A percentile compares a stretch with the other conserved stretches of the same genome.
These are phyloP conservation scores for Leishmania turanica DNA, from an alignment of 208 protist genomes.

Conservation along the genomic window DNA sequence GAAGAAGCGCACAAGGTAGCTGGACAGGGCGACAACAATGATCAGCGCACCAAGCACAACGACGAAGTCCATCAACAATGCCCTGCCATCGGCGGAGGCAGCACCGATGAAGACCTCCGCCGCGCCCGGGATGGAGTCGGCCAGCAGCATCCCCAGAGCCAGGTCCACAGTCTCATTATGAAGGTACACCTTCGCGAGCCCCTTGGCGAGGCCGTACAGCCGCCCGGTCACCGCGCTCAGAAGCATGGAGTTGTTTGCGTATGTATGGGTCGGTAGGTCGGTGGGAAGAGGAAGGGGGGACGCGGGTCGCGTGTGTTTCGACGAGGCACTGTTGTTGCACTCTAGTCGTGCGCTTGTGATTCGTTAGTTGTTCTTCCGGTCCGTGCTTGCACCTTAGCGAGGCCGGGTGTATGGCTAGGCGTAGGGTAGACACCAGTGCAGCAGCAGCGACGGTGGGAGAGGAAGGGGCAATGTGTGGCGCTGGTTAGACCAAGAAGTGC, in stretches of 20 bases:
- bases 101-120: conserved; percentile 36
- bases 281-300: background rate
- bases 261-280: conserved; percentile 14
- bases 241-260: conserved; percentile 8
- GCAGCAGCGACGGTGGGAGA: background rate
- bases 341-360: background rate
- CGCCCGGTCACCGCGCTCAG: conserved; percentile 16
- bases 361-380: background rate
- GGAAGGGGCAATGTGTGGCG: background rate
- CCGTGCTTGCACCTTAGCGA: background rate
- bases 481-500: background rate
- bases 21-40: conserved; percentile 30
- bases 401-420: background rate
- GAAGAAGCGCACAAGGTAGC: conserved; percentile 39
- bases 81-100: conserved; percentile 25
- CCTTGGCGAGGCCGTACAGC: conserved; percentile 20
- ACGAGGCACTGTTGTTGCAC: background rate
- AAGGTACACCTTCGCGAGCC: conserved; percentile 37
- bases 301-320: background rate
- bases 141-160: conserved; percentile 31
- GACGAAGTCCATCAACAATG: conserved; percentile 49
- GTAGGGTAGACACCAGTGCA: background rate
- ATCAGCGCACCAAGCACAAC: conserved; percentile 26
- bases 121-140: conserved; percentile 38
- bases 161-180: conserved; percentile 41